Conservation (phyloP, 1,284 basidiomycete genomes). For the Ganoderma meredithae region DNA sequence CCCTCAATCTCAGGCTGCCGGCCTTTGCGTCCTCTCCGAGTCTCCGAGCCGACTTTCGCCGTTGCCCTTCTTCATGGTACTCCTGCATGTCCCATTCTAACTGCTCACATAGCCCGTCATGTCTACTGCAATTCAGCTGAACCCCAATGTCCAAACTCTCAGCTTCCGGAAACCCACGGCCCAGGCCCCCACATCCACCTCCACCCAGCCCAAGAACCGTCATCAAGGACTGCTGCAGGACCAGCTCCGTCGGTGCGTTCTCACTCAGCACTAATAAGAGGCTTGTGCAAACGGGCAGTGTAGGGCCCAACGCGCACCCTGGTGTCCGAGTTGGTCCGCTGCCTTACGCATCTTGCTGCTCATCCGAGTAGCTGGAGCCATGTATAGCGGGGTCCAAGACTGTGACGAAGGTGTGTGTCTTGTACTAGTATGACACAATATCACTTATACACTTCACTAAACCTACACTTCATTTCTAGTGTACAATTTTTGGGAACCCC, state of each 20-base stretch:
- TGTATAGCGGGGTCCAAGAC: slow-evolving; percentile 96
- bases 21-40: slow-evolving; percentile 7
- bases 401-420: slow-evolving; percentile 92
- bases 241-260: slow-evolving; percentile 68
- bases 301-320: slow-evolving; percentile 77
- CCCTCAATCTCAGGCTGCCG: background rate
- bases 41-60: slow-evolving; percentile 8
- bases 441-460: slow-evolving; percentile 4
- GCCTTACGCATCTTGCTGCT: slow-evolving; percentile 88
- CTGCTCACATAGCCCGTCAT: slow-evolving; percentile 22
- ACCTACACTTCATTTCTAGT: slow-evolving; percentile 56
- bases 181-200: slow-evolving; percentile 37
- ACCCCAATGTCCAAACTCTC: slow-evolving; percentile 54
- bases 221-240: slow-evolving; percentile 80
- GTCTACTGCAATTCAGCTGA: slow-evolving; percentile 33
- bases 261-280: background rate
- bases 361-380: slow-evolving; percentile 85
- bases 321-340: slow-evolving; percentile 83
- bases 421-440: background rate
- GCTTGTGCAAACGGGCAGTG: background rate
- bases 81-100: background rate
- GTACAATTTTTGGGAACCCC: slow-evolving; percentile 98
- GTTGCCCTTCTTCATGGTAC: slow-evolving; percentile 12
- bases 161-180: slow-evolving; percentile 60
- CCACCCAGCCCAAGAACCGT: slow-evolving; percentile 45